phyloP scores from a whole-genome alignment of 441 rosid genomes.

The Pelargonium cotyledonis region DNA sequence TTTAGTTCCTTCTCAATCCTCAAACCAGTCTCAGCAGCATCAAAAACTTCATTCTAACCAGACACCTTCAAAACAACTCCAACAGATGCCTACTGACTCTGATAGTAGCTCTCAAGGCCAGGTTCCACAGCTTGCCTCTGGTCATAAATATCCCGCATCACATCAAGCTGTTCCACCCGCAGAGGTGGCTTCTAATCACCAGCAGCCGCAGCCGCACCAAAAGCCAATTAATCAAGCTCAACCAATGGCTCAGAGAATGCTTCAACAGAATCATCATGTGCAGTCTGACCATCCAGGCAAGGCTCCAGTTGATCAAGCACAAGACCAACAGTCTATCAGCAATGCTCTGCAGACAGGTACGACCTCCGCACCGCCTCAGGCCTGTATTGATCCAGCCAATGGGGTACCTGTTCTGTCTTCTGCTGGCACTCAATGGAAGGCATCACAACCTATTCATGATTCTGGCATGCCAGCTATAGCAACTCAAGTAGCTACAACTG shows the following conservation, averaged over 20 bases:
- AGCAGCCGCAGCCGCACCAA: slow-evolving; percentile 46
- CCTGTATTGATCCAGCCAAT: slow-evolving; percentile 43
- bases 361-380: slow-evolving; percentile 36
- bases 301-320: slow-evolving; percentile 51
- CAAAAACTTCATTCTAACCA: slow-evolving; percentile 49
- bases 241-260: slow-evolving; percentile 47
- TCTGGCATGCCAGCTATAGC: slow-evolving; percentile 35
- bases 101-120: slow-evolving; percentile 59
- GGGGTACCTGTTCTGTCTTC: slow-evolving; percentile 35
- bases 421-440: slow-evolving; percentile 37
- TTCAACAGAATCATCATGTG: slow-evolving; percentile 50
- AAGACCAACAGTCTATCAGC: slow-evolving; percentile 37
- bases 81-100: slow-evolving; percentile 52
- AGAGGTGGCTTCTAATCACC: slow-evolving; percentile 52
- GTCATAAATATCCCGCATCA: slow-evolving; percentile 34
- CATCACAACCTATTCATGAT: slow-evolving; percentile 28
- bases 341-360: slow-evolving; percentile 36
- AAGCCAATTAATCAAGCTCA: slow-evolving; percentile 63
- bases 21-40: slow-evolving; percentile 51
- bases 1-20: slow-evolving; percentile 45
- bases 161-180: slow-evolving; percentile 51
- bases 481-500: slow-evolving; percentile 39
- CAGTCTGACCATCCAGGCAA: slow-evolving; percentile 45
- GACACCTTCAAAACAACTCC: slow-evolving; percentile 28
- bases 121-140: slow-evolving; percentile 41